Conservation (phyloP, 2,329 filamentous ascomycete species). For the Penicillium sumatraense region DNA sequence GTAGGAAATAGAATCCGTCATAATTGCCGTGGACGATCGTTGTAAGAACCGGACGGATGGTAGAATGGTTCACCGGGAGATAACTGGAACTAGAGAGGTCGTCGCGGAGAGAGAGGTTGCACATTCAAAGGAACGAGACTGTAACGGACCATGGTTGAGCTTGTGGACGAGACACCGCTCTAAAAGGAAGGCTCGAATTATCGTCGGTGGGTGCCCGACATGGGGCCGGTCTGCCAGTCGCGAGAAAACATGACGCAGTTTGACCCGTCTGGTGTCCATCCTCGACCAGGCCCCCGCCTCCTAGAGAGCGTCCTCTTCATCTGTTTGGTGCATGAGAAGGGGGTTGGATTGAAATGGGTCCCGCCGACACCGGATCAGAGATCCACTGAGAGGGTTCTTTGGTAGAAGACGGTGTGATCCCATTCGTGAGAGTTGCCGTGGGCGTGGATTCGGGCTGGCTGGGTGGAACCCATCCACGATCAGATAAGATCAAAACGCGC, state of each 20-base stretch:
- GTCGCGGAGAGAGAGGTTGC: not conserved
- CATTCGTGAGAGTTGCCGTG: slow-evolving; percentile 17
- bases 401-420: not conserved
- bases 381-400: slow-evolving; percentile 8
- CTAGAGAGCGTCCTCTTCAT: slow-evolving; percentile 60
- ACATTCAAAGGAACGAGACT: not conserved
- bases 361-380: slow-evolving; percentile 11
- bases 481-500: slow-evolving; percentile 29
- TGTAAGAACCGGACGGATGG: not conserved
- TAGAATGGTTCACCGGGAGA: not conserved
- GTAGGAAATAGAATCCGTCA: not conserved
- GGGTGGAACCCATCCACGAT: slow-evolving; percentile 26
- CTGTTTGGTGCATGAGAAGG: slow-evolving; percentile 6
- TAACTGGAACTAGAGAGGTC: not conserved
- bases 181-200: not conserved
- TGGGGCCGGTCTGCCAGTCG: not conserved
- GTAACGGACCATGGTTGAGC: not conserved
- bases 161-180: not conserved
- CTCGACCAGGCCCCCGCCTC: not conserved
- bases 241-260: slow-evolving; percentile 57
- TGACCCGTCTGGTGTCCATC: slow-evolving; percentile 33
- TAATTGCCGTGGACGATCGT: no score
- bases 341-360: not conserved
- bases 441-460: slow-evolving; percentile 8
- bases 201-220: not conserved